A percentile compares a stretch with the other conserved stretches of the same genome.
Evolutionary conservation across 1,284 basidiomycete genomes (phyloP).

Genomic region (Pascua sp.): DNA sequence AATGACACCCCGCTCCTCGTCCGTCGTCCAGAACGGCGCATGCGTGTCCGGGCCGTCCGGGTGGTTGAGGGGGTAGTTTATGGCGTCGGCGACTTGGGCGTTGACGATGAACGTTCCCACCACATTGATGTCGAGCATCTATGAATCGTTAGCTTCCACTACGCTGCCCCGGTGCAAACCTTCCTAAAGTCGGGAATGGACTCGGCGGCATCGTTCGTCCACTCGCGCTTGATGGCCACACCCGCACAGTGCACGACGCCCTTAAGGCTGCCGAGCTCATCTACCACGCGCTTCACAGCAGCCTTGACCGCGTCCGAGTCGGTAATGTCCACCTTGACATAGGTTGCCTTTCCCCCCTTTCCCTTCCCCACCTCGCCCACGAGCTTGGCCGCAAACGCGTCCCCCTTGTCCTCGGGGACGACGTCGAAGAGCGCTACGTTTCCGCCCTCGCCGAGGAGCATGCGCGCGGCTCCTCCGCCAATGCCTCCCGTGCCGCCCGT

Average conservation of each 20-base stretch:
- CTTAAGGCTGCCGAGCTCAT: constrained; percentile 30
- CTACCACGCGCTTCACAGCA: constrained; percentile 24
- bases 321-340: constrained; percentile 35
- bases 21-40: constrained; percentile 32
- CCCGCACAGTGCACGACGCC: constrained; percentile 43
- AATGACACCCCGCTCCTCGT: constrained; percentile 44
- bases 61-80: constrained; percentile 38
- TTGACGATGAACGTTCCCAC: constrained; percentile 42
- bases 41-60: constrained; percentile 23
- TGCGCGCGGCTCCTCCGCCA: constrained; percentile 26
- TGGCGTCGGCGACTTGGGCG: constrained; percentile 42
- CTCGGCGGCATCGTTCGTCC: constrained; percentile 40
- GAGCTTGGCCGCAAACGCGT: constrained; percentile 13
- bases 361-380: too few relatives aligned
- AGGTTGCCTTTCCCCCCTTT: constrained; percentile 16
- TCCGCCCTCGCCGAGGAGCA: constrained; percentile 25
- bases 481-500: constrained; percentile 39
- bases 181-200: constrained; percentile 40
- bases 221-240: constrained; percentile 35
- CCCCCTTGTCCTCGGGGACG: constrained; percentile 28
- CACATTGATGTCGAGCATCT: constrained; percentile 44
- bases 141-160: not conserved
- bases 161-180: constrained; percentile 7
- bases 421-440: constrained; percentile 36
- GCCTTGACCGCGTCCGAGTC: constrained; percentile 30